Evolutionary conservation across 148 eudicot species (phyloP).

Genomic region (Nepenthes mirabilis): DNA sequence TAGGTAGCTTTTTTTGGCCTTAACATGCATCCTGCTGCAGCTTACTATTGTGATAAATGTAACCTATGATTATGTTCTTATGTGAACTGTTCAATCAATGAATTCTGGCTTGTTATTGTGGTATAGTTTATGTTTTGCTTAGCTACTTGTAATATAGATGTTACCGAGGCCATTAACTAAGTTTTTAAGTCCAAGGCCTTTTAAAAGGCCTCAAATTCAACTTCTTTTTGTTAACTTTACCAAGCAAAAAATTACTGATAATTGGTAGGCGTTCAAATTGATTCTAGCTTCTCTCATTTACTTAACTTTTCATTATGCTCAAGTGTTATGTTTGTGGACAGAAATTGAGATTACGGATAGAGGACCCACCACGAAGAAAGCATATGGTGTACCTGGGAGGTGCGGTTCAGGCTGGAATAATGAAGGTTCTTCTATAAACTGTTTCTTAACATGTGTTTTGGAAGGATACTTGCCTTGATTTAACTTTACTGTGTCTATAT

Average conservation of each 20-base stretch:
- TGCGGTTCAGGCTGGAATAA: slow-evolving; percentile 97
- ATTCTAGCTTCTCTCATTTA: neutral
- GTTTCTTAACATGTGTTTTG: neutral
- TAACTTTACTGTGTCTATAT: too few relatives aligned
- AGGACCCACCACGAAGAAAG: slow-evolving; percentile 97
- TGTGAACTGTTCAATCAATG: too few relatives aligned
- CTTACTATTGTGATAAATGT: neutral
- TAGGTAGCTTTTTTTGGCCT: neutral
- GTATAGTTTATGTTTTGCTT: too few relatives aligned
- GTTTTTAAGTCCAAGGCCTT: too few relatives aligned
- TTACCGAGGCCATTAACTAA: too few relatives aligned
- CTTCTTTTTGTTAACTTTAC: too few relatives aligned
- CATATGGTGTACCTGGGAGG: slow-evolving; percentile 99
- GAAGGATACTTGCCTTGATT: neutral
- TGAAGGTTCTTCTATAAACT: slow-evolving; percentile 46
- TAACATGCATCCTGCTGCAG: neutral
- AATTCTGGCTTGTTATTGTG: too few relatives aligned
- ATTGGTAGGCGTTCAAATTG: too few relatives aligned
- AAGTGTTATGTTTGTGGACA: slow-evolving; percentile 11
- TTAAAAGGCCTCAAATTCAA: too few relatives aligned
- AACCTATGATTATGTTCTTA: neutral
- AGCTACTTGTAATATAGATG: neutral
- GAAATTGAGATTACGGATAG: slow-evolving; percentile 90
- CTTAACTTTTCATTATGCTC: neutral
- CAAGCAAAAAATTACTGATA: too few relatives aligned